Conservation (phyloP, 345 rosid genomes). For the Excoecaria agallocha region DNA sequence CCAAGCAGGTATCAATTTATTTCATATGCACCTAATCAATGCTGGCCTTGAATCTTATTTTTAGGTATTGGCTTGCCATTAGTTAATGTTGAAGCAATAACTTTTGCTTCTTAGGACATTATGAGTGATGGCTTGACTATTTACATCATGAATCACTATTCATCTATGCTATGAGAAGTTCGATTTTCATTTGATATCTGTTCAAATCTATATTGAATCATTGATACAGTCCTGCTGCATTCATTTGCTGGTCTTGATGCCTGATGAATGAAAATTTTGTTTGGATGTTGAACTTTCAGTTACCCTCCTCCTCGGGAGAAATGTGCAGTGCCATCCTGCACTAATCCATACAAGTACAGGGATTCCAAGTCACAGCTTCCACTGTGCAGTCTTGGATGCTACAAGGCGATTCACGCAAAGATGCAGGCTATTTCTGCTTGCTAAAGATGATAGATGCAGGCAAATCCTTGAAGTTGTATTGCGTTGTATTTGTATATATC, state of each 20-base stretch:
- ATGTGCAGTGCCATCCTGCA: slow-evolving; percentile 25
- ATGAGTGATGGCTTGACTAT: too few relatives aligned
- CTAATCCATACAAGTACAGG: slow-evolving; percentile 27
- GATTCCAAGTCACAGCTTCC: slow-evolving; percentile 31
- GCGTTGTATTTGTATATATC: background rate
- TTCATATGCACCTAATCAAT: background rate
- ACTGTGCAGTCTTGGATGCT: slow-evolving; percentile 26
- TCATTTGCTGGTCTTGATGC: background rate
- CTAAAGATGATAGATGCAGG: background rate
- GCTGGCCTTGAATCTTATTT: background rate
- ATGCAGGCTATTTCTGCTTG: slow-evolving; percentile 16
- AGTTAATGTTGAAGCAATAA: too few relatives aligned
- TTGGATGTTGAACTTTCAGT: slow-evolving; percentile 10
- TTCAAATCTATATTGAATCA: too few relatives aligned
- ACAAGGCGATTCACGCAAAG: slow-evolving; percentile 21
- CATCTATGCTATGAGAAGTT: too few relatives aligned
- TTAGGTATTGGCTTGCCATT: background rate
- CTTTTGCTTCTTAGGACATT: too few relatives aligned
- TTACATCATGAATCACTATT: too few relatives aligned
- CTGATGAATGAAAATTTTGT: background rate
- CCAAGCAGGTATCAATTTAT: slow-evolving; percentile 27
- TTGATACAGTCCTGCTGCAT: background rate
- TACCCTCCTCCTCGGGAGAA: slow-evolving; percentile 32
- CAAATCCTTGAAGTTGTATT: background rate
- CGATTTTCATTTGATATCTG: too few relatives aligned